Conservation (phyloP, 129 eudicot genomes). For the Centella asiatica region DNA sequence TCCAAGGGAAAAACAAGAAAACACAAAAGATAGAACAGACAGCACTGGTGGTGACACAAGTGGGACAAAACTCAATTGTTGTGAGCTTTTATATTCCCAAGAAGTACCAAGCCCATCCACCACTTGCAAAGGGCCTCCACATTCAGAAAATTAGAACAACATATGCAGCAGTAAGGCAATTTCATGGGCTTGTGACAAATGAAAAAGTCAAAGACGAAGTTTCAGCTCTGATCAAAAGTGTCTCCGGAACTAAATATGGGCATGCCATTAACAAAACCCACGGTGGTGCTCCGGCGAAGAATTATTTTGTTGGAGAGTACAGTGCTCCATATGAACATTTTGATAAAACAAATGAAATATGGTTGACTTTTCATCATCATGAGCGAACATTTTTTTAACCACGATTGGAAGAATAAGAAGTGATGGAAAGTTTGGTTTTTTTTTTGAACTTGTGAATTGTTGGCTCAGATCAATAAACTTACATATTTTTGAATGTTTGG, state of each 20-base stretch:
- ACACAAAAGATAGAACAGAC: background rate
- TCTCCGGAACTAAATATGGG: background rate
- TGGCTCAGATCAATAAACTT: too few relatives aligned
- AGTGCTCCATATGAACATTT: background rate
- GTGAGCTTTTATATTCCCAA: conserved; percentile 8
- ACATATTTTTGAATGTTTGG: too few relatives aligned
- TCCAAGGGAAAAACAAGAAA: background rate
- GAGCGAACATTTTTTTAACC: too few relatives aligned
- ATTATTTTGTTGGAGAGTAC: conserved; percentile 3
- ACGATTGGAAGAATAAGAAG: too few relatives aligned
- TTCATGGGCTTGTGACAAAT: background rate
- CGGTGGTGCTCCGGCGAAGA: background rate
- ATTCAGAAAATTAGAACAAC: background rate
- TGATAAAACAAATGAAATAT: background rate
- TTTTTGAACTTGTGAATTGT: too few relatives aligned
- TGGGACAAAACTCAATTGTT: background rate
- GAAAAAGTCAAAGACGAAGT: background rate
- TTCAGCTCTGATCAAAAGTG: background rate
- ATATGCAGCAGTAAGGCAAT: background rate
- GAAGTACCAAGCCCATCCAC: background rate
- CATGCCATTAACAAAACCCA: background rate
- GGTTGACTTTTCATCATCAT: background rate
- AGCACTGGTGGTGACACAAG: conserved; percentile 6
- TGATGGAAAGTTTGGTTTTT: too few relatives aligned
- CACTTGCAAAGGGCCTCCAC: background rate